phyloP scores from a whole-genome alignment of 192 early-diverging fungal species.

The Coemansia sp. region DNA sequence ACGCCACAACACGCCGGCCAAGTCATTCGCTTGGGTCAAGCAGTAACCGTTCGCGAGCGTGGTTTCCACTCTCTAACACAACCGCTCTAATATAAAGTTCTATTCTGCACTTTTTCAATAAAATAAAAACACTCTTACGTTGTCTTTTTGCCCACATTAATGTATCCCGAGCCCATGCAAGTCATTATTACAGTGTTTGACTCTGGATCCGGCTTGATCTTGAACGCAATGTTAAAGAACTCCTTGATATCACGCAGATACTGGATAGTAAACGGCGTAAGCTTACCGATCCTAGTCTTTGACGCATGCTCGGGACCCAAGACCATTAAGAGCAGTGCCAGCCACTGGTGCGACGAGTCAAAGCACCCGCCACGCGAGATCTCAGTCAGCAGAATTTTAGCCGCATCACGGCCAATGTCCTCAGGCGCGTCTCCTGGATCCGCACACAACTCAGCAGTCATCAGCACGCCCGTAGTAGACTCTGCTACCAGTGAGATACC shows the following conservation, averaged over 20 bases:
- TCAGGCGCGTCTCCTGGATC: slow-evolving; percentile 83
- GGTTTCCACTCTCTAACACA: slow-evolving; percentile 39
- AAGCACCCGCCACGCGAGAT: slow-evolving; percentile 90
- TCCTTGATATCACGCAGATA: slow-evolving; percentile 86
- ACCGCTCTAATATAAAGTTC: slow-evolving; percentile 23
- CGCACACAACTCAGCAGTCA: slow-evolving; percentile 87
- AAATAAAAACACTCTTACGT: slow-evolving; percentile 24
- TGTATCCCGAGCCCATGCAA: slow-evolving; percentile 87
- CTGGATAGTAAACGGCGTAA: slow-evolving; percentile 92
- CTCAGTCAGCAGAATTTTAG: slow-evolving; percentile 80
- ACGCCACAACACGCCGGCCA: slow-evolving; percentile 27
- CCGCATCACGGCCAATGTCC: slow-evolving; percentile 80
- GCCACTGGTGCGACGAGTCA: slow-evolving; percentile 86
- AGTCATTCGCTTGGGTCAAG: slow-evolving; percentile 29
- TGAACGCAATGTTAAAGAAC: slow-evolving; percentile 92
- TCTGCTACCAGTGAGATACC: slow-evolving; percentile 91
- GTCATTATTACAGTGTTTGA: slow-evolving; percentile 77
- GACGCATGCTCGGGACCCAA: slow-evolving; percentile 92
- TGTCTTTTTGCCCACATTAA: slow-evolving; percentile 89
- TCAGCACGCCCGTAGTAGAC: slow-evolving; percentile 78
- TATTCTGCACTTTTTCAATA: neutral
- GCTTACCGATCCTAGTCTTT: slow-evolving; percentile 81
- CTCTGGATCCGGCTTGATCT: slow-evolving; percentile 79
- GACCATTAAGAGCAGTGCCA: slow-evolving; percentile 84
- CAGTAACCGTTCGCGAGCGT: slow-evolving; percentile 29